Evolutionary conservation across 495 filamentous ascomycete species (phyloP).

Genomic region (Talaromyces ruber): DNA sequence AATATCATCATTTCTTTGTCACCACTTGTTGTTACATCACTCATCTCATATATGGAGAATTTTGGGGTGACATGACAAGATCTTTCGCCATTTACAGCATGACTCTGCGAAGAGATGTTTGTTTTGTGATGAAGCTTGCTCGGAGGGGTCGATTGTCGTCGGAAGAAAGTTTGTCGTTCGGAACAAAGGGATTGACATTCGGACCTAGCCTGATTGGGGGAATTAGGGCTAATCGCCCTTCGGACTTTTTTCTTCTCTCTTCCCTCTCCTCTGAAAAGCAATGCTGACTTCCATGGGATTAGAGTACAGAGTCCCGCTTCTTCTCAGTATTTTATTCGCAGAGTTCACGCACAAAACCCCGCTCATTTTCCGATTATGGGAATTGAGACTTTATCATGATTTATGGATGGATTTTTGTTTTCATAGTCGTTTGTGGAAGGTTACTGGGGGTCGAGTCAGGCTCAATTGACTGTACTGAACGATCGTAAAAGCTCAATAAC

Average conservation of each 20-base stretch:
- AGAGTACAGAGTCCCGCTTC: no score
- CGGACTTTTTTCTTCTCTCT: no score
- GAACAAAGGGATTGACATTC: background rate
- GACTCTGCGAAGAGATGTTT: background rate
- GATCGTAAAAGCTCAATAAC: background rate
- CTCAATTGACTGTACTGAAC: background rate
- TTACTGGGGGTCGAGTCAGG: background rate
- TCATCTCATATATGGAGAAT: background rate
- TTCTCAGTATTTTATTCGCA: no score
- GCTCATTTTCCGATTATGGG: no score
- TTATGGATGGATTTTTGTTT: background rate
- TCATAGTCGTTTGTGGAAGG: background rate
- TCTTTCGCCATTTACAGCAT: background rate
- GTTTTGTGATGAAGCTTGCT: background rate
- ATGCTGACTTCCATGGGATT: no score
- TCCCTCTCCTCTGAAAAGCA: no score
- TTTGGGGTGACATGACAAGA: background rate
- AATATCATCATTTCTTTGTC: background rate
- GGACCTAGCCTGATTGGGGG: background rate
- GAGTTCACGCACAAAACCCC: no score
- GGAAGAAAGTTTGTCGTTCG: background rate
- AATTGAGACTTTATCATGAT: background rate
- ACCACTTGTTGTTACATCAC: background rate
- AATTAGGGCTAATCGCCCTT: background rate
- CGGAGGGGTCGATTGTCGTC: background rate